phyloP scores from a whole-genome alignment of 2,329 filamentous ascomycete species.

The Drechslerella coelobrocha region DNA sequence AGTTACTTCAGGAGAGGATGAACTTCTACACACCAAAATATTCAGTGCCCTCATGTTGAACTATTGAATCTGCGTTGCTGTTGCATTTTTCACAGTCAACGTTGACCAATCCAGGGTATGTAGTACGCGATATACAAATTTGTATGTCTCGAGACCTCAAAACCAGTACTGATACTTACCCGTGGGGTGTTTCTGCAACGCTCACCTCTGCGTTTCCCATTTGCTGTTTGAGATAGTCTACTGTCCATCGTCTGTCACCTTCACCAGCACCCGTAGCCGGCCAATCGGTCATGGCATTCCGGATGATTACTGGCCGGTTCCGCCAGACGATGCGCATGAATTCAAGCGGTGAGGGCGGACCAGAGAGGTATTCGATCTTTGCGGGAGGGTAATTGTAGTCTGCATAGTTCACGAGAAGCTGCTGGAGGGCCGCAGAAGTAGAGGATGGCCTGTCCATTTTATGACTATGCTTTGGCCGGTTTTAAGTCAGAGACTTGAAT shows the following conservation, averaged over 20 bases:
- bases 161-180: slow-evolving; percentile 61
- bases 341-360: slow-evolving; percentile 75
- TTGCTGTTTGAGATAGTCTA: slow-evolving; percentile 65
- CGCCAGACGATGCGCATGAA: slow-evolving; percentile 78
- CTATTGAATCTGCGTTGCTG: slow-evolving; percentile 55
- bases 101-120: background rate
- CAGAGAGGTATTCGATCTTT: slow-evolving; percentile 67
- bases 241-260: slow-evolving; percentile 65
- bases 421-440: slow-evolving; percentile 5
- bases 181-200: slow-evolving; percentile 77
- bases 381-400: slow-evolving; percentile 28
- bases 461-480: background rate
- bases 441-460: background rate
- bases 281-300: slow-evolving; percentile 70
- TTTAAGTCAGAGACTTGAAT: no score
- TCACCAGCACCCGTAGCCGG: slow-evolving; percentile 61
- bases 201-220: slow-evolving; percentile 70
- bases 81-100: slow-evolving; percentile 21
- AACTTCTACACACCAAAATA: slow-evolving; percentile 50
- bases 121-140: no score
- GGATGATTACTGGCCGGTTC: slow-evolving; percentile 77
- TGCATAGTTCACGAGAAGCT: slow-evolving; percentile 28
- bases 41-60: slow-evolving; percentile 53
- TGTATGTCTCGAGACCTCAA: no score
- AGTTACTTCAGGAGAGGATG: slow-evolving; percentile 26